Conservation (phyloP, 1,284 basidiomycete species). For the Ganoderma sinense region DNA sequence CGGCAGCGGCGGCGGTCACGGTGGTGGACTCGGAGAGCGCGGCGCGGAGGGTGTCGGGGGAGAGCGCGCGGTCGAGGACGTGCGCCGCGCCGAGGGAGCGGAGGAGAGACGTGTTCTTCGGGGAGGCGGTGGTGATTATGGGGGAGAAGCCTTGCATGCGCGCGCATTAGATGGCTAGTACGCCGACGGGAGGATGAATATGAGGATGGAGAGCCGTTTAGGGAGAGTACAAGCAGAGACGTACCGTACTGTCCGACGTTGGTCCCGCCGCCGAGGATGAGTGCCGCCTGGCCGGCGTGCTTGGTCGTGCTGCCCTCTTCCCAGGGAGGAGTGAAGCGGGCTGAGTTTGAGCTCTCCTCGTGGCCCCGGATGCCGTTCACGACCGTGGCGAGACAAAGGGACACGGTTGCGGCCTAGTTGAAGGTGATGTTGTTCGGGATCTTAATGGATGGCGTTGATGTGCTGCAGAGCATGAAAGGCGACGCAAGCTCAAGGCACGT, state of each 20-base stretch:
- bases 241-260: conserved; percentile 46
- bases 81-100: conserved; percentile 38
- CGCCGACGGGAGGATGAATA: neutral
- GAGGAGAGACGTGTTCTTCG: conserved; percentile 50
- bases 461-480: too few relatives aligned
- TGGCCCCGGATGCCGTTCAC: conserved; percentile 37
- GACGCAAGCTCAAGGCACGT: too few relatives aligned
- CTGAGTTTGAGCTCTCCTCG: conserved; percentile 13
- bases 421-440: conserved; percentile 38
- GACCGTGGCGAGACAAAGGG: conserved; percentile 37
- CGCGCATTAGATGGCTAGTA: conserved; percentile 50
- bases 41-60: neutral
- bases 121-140: conserved; percentile 55
- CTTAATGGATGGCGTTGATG: conserved; percentile 22
- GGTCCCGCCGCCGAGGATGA: conserved; percentile 45
- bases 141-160: conserved; percentile 54
- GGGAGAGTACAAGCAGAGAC: conserved; percentile 7
- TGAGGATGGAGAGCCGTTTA: neutral
- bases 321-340: conserved; percentile 34
- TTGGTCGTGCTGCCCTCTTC: conserved; percentile 32
- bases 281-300: conserved; percentile 42
- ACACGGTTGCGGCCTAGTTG: conserved; percentile 40
- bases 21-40: too few relatives aligned
- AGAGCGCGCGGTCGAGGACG: conserved; percentile 30
- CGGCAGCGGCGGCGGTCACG: neutral